Conservation (phyloP, 148 eudicot genomes). For the Nyssa sinensis region DNA sequence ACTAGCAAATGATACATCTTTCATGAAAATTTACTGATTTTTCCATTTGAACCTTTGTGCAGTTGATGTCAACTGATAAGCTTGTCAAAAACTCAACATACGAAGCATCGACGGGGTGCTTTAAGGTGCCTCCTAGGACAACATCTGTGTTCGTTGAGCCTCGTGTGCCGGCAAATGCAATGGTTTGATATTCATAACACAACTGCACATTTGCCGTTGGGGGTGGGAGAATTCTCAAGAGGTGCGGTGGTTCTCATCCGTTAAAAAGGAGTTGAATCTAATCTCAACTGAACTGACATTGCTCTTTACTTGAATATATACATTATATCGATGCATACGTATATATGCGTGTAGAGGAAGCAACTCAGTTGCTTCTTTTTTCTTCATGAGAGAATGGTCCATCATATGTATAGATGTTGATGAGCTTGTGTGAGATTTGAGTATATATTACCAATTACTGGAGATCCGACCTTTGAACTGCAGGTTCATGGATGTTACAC, state of each 20-base stretch:
- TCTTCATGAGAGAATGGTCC: neutral
- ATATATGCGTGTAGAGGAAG: neutral
- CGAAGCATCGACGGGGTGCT: slow-evolving; percentile 60
- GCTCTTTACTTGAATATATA: neutral
- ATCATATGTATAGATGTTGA: too few relatives aligned
- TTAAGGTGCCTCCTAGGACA: slow-evolving; percentile 68
- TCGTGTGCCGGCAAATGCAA: slow-evolving; percentile 19
- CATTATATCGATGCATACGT: neutral
- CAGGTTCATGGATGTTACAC: too few relatives aligned
- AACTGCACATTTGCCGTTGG: neutral
- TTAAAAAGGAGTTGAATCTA: neutral
- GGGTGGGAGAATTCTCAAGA: neutral
- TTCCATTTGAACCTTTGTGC: slow-evolving; percentile 20
- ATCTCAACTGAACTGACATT: neutral
- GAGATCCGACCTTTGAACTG: neutral
- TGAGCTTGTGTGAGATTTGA: neutral
- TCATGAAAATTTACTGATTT: neutral
- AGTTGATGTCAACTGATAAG: slow-evolving; percentile 62
- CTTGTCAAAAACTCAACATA: slow-evolving; percentile 62
- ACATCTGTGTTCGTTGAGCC: slow-evolving; percentile 83
- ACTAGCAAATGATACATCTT: neutral
- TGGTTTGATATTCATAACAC: neutral
- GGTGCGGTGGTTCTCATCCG: neutral
- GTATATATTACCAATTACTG: neutral
- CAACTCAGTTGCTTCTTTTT: neutral